Conservation (phyloP, 352 stramenopile genomes). For the Globisporangium emineosum region DNA sequence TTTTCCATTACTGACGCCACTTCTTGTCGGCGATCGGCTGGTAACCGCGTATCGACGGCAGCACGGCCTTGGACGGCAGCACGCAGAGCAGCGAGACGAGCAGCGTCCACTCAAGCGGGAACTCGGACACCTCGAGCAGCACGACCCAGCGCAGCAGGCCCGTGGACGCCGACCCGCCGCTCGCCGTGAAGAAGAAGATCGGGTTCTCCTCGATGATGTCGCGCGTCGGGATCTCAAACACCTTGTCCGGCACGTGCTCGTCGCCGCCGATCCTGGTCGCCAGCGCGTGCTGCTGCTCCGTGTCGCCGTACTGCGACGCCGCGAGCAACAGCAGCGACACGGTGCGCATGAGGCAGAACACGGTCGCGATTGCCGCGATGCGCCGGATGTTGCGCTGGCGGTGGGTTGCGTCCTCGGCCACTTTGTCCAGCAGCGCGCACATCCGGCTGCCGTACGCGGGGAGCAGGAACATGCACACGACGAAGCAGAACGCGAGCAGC, state of each 20-base stretch:
- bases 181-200: conserved; percentile 61
- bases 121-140: conserved; percentile 57
- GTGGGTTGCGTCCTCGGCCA: conserved; percentile 41
- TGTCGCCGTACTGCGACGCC: conserved; percentile 32
- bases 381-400: conserved; percentile 59
- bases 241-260: conserved; percentile 9
- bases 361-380: conserved; percentile 49
- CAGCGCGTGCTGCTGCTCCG: conserved; percentile 12
- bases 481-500: conserved; percentile 48
- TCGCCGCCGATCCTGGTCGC: conserved; percentile 2
- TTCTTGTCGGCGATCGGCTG: conserved; percentile 31
- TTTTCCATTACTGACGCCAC: neutral
- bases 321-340: conserved; percentile 43
- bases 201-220: conserved; percentile 54
- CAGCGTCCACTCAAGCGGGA: conserved; percentile 57
- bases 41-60: conserved; percentile 58
- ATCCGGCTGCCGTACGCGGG: conserved; percentile 51
- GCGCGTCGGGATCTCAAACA: conserved; percentile 36
- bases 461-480: conserved; percentile 44
- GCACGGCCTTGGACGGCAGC: conserved; percentile 43
- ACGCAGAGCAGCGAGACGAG: conserved; percentile 58
- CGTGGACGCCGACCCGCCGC: conserved; percentile 16
- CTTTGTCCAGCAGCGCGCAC: conserved; percentile 54
- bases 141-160: conserved; percentile 51
- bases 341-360: conserved; percentile 56